Conservation (phyloP, 129 eudicot genomes). For the Flaveria bidentis region DNA sequence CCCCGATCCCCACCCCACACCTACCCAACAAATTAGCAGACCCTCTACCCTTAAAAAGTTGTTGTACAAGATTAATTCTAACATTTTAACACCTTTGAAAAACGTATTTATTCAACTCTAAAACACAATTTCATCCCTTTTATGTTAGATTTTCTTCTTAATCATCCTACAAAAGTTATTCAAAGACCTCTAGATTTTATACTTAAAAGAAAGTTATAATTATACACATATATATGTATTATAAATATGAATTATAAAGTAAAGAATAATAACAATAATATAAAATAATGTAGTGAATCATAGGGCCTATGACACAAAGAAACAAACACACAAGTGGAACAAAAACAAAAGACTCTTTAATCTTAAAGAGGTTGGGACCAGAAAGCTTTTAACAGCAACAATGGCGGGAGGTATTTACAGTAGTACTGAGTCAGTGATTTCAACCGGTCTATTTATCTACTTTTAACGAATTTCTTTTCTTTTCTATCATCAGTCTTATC, state of each 20-base stretch:
- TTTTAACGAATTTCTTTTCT: constrained; percentile 18
- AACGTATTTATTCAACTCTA: background rate
- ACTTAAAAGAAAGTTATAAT: background rate
- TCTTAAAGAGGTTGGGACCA: background rate
- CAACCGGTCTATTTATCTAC: background rate
- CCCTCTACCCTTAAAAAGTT: background rate
- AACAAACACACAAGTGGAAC: background rate
- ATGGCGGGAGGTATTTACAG: constrained; percentile 14
- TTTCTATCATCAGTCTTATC: constrained; percentile 26
- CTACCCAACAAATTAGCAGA: no score
- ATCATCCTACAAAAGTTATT: background rate
- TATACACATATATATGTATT: background rate
- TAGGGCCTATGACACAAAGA: background rate
- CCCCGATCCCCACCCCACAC: no score
- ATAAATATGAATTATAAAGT: no score
- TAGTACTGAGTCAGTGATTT: background rate
- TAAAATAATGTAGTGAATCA: no score
- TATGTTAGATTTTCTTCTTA: background rate
- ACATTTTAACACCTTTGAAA: background rate
- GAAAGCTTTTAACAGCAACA: constrained; percentile 7
- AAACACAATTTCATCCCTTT: background rate
- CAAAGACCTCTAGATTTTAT: background rate
- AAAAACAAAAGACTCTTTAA: background rate
- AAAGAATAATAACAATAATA: no score
- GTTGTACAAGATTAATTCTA: background rate